Evolutionary conservation across 108 stramenopile genomes (phyloP).

Genomic region (Aurantiochytrium sp.): DNA sequence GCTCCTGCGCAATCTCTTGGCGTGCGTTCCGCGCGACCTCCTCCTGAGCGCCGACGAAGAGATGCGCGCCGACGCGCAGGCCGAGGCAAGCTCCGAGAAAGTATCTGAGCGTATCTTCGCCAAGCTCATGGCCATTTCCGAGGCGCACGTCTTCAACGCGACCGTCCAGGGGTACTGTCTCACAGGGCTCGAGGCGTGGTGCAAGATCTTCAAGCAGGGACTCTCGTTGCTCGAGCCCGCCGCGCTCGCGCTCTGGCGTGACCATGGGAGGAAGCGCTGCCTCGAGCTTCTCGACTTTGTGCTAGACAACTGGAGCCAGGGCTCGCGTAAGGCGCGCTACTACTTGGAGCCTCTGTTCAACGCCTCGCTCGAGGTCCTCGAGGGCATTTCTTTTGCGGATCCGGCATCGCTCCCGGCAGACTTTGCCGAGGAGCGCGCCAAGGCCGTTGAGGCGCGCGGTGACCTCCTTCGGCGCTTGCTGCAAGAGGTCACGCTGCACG

Average conservation of each 20-base stretch:
- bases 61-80: not conserved
- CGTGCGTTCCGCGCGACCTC: not conserved
- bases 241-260: not conserved
- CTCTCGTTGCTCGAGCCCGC: not conserved
- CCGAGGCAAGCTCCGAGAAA: not conserved
- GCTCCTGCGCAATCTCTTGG: not conserved
- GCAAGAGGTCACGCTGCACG: not conserved
- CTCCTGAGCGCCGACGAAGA: not conserved
- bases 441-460: not conserved
- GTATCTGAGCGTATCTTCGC: not conserved
- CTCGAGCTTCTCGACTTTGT: conserved; percentile 19
- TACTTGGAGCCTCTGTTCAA: not conserved
- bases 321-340: not conserved
- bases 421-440: not conserved
- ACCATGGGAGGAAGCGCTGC: not conserved
- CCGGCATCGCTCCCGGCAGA: not conserved
- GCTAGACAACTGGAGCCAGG: conserved; percentile 15
- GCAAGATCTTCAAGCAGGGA: not conserved
- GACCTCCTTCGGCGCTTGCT: not conserved
- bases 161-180: not conserved
- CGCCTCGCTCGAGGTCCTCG: conserved; percentile 1
- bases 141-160: not conserved
- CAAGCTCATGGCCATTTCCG: not conserved
- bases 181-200: not conserved
- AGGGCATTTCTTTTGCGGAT: not conserved